Percentiles rank a stretch among this genome's conserved stretches.
Conservation (phyloP, 768 basidiomycete genomes). For the Coprinellus micaceus region DNA sequence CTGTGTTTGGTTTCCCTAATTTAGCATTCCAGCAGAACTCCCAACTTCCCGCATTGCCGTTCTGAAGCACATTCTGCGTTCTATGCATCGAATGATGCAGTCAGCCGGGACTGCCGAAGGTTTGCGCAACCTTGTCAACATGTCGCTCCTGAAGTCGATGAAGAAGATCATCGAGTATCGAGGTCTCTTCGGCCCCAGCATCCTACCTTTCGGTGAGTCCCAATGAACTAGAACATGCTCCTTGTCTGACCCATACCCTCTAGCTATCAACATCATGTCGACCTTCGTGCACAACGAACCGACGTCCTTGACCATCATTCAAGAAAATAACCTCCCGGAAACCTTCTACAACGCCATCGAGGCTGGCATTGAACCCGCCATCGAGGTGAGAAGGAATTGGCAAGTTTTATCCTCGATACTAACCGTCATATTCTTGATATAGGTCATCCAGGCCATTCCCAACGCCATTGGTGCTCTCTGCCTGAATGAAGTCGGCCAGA, state of each 20-base stretch:
- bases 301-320: conserved; percentile 86
- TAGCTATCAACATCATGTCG: conserved; percentile 92
- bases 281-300: conserved; percentile 99
- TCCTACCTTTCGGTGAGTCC: conserved; percentile 75
- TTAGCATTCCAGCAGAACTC: conserved; percentile 51
- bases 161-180: conserved; percentile 86
- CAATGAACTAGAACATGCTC: neutral
- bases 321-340: conserved; percentile 88
- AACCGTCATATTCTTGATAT: neutral
- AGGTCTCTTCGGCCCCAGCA: conserved; percentile 78
- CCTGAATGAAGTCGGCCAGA: conserved; percentile 85
- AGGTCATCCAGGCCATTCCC: conserved; percentile 91
- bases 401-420: neutral
- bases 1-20: neutral
- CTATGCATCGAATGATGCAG: conserved; percentile 97
- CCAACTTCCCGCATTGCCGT: conserved; percentile 72
- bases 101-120: conserved; percentile 92
- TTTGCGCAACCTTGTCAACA: conserved; percentile 90
- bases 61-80: conserved; percentile 87
- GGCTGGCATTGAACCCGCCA: conserved; percentile 76
- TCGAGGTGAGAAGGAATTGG: conserved; percentile 56
- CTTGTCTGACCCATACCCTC: conserved; percentile 1
- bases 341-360: conserved; percentile 86
- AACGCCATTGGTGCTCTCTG: conserved; percentile 96
- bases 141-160: conserved; percentile 76